These are phyloP conservation scores for Drechmeria coniospora DNA, from an alignment of 2,329 filamentous ascomycete genomes.

Conservation along the genomic window DNA sequence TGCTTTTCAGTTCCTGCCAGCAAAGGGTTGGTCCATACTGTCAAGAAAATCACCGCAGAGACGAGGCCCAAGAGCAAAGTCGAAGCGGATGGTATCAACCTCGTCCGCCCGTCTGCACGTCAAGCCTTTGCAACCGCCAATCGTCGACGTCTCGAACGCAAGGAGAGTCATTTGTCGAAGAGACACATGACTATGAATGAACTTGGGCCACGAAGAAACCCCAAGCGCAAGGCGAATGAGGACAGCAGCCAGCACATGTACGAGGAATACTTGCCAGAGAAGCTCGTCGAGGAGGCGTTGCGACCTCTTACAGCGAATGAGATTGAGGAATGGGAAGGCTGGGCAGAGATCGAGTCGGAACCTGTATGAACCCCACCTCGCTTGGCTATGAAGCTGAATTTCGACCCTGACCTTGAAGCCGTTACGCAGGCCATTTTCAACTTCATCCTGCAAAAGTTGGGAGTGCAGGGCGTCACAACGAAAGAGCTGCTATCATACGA, in stretches of 20 bases:
- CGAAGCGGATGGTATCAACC: not conserved
- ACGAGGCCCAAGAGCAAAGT: not conserved
- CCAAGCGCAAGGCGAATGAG: constrained; percentile 29
- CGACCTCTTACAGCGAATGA: constrained; percentile 34
- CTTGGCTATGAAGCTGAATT: not conserved
- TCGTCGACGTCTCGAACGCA: not conserved
- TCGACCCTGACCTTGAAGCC: not conserved
- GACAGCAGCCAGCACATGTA: constrained; percentile 10
- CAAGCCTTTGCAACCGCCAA: not conserved
- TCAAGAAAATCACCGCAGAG: too few relatives aligned
- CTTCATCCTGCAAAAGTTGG: constrained; percentile 64
- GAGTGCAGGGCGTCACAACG: constrained; percentile 56
- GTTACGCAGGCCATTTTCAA: constrained; percentile 63
- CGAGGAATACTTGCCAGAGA: constrained; percentile 14
- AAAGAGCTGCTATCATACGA: constrained; percentile 66
- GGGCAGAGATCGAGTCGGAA: constrained; percentile 79
- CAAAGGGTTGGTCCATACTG: too few relatives aligned
- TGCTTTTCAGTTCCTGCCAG: too few relatives aligned
- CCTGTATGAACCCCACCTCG: constrained; percentile 40
- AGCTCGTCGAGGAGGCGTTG: constrained; percentile 31
- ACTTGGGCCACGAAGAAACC: constrained; percentile 18
- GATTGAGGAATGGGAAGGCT: constrained; percentile 50
- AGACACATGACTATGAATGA: constrained; percentile 7
- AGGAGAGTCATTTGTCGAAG: not conserved
- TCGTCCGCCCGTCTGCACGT: not conserved